phyloP scores from a whole-genome alignment of 768 basidiomycete genomes.

The Lanmaoa pseudosensibilis region DNA sequence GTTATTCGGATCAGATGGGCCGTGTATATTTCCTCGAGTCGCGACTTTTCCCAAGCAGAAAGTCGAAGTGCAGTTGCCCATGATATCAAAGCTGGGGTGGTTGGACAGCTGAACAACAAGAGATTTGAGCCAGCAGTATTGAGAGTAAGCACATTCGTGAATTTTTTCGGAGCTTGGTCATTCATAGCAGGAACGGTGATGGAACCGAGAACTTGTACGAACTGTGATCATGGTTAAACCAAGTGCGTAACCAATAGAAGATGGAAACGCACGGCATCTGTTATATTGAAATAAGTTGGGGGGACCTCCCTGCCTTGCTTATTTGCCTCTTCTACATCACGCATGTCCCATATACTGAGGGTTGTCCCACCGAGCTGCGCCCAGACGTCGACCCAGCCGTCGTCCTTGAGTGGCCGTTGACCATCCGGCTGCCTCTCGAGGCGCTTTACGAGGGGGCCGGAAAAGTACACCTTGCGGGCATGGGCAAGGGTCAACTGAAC shows the following conservation, averaged over 20 bases:
- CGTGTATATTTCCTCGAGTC: constrained; percentile 96
- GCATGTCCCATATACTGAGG: constrained; percentile 91
- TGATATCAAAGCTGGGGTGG: constrained; percentile 64
- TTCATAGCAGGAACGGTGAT: constrained; percentile 61
- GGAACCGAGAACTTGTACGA: constrained; percentile 75
- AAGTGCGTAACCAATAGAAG: not conserved
- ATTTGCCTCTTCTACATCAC: constrained; percentile 80
- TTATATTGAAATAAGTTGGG: constrained; percentile 83
- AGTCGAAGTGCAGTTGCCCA: constrained; percentile 93
- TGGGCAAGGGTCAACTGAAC: constrained; percentile 74
- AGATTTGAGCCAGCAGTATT: constrained; percentile 94
- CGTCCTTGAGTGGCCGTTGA: constrained; percentile 65
- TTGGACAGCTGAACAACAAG: constrained; percentile 83
- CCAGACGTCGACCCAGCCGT: constrained; percentile 84
- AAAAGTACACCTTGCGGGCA: constrained; percentile 84
- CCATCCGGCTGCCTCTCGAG: constrained; percentile 81
- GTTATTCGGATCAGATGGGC: constrained; percentile 87
- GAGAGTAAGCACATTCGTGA: constrained; percentile 80
- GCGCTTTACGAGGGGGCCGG: constrained; percentile 75
- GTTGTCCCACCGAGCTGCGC: constrained; percentile 88
- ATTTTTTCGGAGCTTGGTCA: constrained; percentile 53
- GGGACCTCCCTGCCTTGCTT: constrained; percentile 80
- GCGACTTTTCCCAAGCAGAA: constrained; percentile 91
- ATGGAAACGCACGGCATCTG: constrained; percentile 70
- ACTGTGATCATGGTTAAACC: constrained; percentile 42